A percentile compares a stretch with the other conserved stretches of the same genome.
Evolutionary conservation across 805 yeast species (phyloP).

Genomic region (Zygosaccharomyces lentus): DNA sequence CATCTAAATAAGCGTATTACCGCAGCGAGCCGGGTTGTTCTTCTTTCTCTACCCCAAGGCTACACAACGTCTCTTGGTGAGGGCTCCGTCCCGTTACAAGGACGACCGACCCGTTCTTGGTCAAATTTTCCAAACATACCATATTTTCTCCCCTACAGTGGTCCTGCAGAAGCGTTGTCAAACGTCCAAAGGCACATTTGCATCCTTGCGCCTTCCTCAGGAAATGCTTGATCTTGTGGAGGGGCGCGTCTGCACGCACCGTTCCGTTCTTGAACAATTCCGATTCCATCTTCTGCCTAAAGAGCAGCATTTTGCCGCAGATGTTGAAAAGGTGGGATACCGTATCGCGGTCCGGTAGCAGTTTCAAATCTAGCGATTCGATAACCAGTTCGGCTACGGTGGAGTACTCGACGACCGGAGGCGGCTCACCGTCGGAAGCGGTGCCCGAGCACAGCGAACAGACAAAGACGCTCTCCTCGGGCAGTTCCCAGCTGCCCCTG

Average conservation of each 20-base stretch:
- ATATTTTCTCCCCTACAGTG: constrained; percentile 14
- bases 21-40: no score
- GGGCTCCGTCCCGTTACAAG: neutral
- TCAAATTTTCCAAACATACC: constrained; percentile 12
- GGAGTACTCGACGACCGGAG: constrained; percentile 16
- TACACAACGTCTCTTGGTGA: neutral
- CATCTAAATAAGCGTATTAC: no score
- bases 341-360: constrained; percentile 19
- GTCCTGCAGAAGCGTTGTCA: constrained; percentile 11
- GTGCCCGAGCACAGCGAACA: constrained; percentile 48
- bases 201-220: constrained; percentile 49
- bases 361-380: constrained; percentile 18
- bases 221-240: constrained; percentile 38
- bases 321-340: constrained; percentile 15
- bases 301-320: constrained; percentile 12
- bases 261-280: constrained; percentile 17
- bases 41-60: neutral
- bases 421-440: constrained; percentile 16
- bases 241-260: constrained; percentile 21
- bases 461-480: constrained; percentile 38
- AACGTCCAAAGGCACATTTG: constrained; percentile 15
- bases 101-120: constrained; percentile 3
- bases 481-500: constrained; percentile 32
- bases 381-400: constrained; percentile 16
- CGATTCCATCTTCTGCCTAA: constrained; percentile 14